phyloP scores from a whole-genome alignment of 352 stramenopile genomes.

The Phytophthora kernoviae region DNA sequence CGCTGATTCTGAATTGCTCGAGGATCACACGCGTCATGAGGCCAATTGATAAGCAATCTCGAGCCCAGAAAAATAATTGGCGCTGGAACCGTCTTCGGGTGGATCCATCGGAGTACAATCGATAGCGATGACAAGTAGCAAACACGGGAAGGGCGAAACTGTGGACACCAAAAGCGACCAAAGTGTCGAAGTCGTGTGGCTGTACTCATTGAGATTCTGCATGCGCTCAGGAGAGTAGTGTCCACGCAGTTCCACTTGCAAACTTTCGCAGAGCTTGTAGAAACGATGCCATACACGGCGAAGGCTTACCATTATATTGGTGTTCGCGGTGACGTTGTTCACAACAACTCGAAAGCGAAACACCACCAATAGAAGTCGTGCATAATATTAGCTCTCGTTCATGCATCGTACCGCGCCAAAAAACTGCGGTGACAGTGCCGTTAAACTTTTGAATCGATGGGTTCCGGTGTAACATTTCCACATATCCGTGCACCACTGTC shows the following conservation, averaged over 20 bases:
- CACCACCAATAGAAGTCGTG: not conserved
- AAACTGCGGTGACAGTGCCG: constrained; percentile 48
- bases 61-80: constrained; percentile 43
- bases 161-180: constrained; percentile 11
- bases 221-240: constrained; percentile 40
- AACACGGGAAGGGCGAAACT: constrained; percentile 31
- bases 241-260: constrained; percentile 45
- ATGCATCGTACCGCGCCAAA: constrained; percentile 50
- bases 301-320: constrained; percentile 8
- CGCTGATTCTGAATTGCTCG: constrained; percentile 27
- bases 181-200: not conserved
- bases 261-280: constrained; percentile 10
- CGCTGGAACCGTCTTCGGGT: constrained; percentile 20
- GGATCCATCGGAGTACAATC: constrained; percentile 23
- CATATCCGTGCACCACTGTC: constrained; percentile 33
- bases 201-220: constrained; percentile 9
- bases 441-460: constrained; percentile 62
- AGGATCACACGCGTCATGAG: constrained; percentile 38
- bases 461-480: constrained; percentile 51
- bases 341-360: constrained; percentile 11
- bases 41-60: constrained; percentile 25
- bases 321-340: not conserved
- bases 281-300: constrained; percentile 7
- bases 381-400: not conserved
- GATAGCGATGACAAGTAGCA: constrained; percentile 27